Conservation (phyloP, 2,329 filamentous ascomycete genomes). For the Pseudogymnoascus sp. region DNA sequence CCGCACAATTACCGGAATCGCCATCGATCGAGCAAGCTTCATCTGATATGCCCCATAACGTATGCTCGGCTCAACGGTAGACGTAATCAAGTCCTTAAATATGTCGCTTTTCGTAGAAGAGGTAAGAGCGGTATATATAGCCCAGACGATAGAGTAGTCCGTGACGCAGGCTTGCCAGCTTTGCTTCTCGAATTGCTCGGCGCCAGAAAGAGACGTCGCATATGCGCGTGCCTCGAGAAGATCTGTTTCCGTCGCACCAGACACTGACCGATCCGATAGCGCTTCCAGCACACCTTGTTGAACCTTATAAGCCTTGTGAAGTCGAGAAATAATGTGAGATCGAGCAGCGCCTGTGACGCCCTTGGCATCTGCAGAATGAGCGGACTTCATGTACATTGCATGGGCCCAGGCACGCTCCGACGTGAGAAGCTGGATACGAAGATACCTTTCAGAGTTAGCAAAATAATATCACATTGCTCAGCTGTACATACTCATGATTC, state of each 20-base stretch:
- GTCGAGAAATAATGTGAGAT: slow-evolving; percentile 79
- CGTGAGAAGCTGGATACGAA: slow-evolving; percentile 71
- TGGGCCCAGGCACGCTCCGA: slow-evolving; percentile 92
- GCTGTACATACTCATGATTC: slow-evolving; percentile 62
- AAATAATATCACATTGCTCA: not conserved
- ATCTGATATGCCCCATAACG: slow-evolving; percentile 91
- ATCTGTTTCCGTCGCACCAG: slow-evolving; percentile 62
- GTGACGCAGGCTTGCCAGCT: slow-evolving; percentile 73
- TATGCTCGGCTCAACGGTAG: slow-evolving; percentile 86
- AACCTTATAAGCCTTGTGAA: slow-evolving; percentile 69
- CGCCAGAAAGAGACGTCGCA: slow-evolving; percentile 65
- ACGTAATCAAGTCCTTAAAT: slow-evolving; percentile 77
- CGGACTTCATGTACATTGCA: slow-evolving; percentile 87
- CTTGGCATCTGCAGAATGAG: slow-evolving; percentile 71
- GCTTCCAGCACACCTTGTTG: slow-evolving; percentile 62
- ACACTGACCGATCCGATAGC: slow-evolving; percentile 55
- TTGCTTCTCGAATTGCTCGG: slow-evolving; percentile 78
- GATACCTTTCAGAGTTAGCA: slow-evolving; percentile 47
- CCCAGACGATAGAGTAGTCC: slow-evolving; percentile 66
- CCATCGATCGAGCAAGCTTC: slow-evolving; percentile 76
- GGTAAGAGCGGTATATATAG: slow-evolving; percentile 75
- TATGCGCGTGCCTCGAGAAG: slow-evolving; percentile 84
- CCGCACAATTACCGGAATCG: slow-evolving; percentile 70
- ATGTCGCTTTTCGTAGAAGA: slow-evolving; percentile 62
- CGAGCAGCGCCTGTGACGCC: slow-evolving; percentile 72